Percentiles rank a stretch among this genome's conserved stretches.
These are phyloP conservation scores for Aspergillus fructus DNA, from an alignment of 2,329 filamentous ascomycete species.

Conservation along the genomic window DNA sequence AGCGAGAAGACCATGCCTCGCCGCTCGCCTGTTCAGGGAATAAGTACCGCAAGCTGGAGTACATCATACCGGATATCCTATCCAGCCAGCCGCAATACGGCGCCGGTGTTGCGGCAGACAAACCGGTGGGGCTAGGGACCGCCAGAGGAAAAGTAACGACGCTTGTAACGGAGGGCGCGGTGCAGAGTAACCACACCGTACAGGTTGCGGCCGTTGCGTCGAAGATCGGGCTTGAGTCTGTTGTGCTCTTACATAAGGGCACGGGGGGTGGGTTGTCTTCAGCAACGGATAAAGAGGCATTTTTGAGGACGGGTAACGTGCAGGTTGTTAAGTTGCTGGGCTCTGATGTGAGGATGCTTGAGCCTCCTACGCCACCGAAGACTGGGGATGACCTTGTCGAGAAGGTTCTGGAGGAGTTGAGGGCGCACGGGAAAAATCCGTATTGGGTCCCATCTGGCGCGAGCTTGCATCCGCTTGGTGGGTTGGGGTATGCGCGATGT, in stretches of 20 bases:
- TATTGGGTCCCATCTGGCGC: constrained; percentile 40
- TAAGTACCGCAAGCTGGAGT: constrained; percentile 41
- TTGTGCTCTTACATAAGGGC: constrained; percentile 28
- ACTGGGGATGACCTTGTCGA: constrained; percentile 36
- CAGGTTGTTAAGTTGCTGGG: constrained; percentile 30
- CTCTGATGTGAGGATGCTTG: constrained; percentile 51
- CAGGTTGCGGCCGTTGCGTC: constrained; percentile 33
- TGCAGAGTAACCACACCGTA: constrained; percentile 40
- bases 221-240: constrained; percentile 25
- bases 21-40: constrained; percentile 36
- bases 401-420: constrained; percentile 25
- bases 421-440: constrained; percentile 17
- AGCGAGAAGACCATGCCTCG: constrained; percentile 37
- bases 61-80: constrained; percentile 36
- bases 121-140: background rate
- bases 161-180: constrained; percentile 36
- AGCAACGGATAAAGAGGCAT: constrained; percentile 18
- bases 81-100: constrained; percentile 2
- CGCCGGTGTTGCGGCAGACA: background rate
- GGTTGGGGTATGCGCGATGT: constrained; percentile 34
- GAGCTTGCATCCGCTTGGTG: constrained; percentile 33
- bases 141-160: constrained; percentile 20
- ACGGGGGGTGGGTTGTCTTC: constrained; percentile 27
- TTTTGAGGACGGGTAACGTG: constrained; percentile 27
- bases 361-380: background rate